Evolutionary conservation across 495 filamentous ascomycete genomes (phyloP), one percentile per base, ranked within the genome.

Genomic region (Talaromyces nanjingensis): DNA sequence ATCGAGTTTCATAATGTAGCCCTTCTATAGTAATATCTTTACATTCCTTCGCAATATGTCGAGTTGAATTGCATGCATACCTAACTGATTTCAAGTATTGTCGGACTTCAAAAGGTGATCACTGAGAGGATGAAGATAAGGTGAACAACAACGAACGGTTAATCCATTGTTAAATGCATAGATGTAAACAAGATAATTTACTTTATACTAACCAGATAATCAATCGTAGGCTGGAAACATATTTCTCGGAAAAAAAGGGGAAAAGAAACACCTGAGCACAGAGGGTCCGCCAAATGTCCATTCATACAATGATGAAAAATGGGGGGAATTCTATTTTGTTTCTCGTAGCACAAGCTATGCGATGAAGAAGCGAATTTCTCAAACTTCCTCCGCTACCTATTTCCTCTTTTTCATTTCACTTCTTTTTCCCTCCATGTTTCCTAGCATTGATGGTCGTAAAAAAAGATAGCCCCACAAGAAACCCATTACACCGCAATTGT

Each of bases 391-490:
- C 76, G 76, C 53, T 54, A 25, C 49, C 37, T 42, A 55, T 59
- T 37, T 22, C 55, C 11, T 7, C 1, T 14, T 24, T 25, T 37
- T 59, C 56, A 5, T 59, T 59, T 37, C 56, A 18, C 56, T 31
- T 18, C 27, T 33, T 59, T 58, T 59, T 59, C 56, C 56, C 31
- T 37, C 56, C 27, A 34, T 59, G 29, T 59, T 49, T 74, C 76
- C 70, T 76, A 75, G 75, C 73, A 59, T 57, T 65, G 55, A 60
- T 45, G 53, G 70, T 80, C 76, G 73, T 79, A 72, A 74, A 80
- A 78, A 72, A 77, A 80, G 72, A 77, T 65, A 37, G 18, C 74
- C 72, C 68, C 72, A 65, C 74, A 57, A 69, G 69, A 75, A 70
- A 76, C 71, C 72, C 76, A 73, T 63, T 33, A 63, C 45, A 63